These are phyloP conservation scores for Talinum fruticosum DNA, from an alignment of 148 eudicot species.

Conservation along the genomic window DNA sequence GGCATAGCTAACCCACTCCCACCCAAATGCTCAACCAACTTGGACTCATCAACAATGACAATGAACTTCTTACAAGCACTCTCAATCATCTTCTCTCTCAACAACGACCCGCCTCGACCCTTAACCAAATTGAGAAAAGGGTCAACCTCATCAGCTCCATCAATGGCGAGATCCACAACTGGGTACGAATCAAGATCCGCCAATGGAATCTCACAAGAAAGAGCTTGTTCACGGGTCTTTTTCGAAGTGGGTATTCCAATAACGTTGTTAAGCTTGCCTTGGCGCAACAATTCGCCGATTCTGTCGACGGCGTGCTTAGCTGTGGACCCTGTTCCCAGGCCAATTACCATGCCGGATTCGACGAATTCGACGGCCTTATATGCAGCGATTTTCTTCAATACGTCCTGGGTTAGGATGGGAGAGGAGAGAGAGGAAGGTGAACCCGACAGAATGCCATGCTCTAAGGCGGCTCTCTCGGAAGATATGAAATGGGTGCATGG, in stretches of 20 bases:
- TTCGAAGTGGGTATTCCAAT: slow-evolving; percentile 76
- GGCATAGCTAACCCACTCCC: slow-evolving; percentile 88
- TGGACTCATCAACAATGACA: slow-evolving; percentile 73
- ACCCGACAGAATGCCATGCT: slow-evolving; percentile 27
- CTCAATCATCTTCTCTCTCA: slow-evolving; percentile 84
- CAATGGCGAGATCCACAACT: slow-evolving; percentile 70
- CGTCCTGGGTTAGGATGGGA: slow-evolving; percentile 62
- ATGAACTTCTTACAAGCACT: slow-evolving; percentile 69
- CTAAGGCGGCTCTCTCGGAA: slow-evolving; percentile 32
- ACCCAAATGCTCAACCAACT: slow-evolving; percentile 60
- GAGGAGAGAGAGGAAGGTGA: slow-evolving; percentile 26
- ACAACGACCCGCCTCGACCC: slow-evolving; percentile 71
- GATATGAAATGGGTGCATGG: slow-evolving; percentile 47
- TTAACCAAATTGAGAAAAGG: slow-evolving; percentile 67
- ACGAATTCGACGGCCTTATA: slow-evolving; percentile 84
- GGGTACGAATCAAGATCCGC: slow-evolving; percentile 71
- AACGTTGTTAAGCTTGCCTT: slow-evolving; percentile 59
- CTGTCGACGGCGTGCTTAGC: slow-evolving; percentile 69
- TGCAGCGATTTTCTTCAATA: slow-evolving; percentile 73
- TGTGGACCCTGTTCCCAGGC: slow-evolving; percentile 83
- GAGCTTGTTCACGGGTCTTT: slow-evolving; percentile 64
- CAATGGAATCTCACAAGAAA: slow-evolving; percentile 57
- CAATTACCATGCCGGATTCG: slow-evolving; percentile 74
- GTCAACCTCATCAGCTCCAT: slow-evolving; percentile 90
- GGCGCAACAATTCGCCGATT: slow-evolving; percentile 57